Conservation (phyloP, 805 yeast species). For the Saccharomycopsis oosterbeekiorum region DNA sequence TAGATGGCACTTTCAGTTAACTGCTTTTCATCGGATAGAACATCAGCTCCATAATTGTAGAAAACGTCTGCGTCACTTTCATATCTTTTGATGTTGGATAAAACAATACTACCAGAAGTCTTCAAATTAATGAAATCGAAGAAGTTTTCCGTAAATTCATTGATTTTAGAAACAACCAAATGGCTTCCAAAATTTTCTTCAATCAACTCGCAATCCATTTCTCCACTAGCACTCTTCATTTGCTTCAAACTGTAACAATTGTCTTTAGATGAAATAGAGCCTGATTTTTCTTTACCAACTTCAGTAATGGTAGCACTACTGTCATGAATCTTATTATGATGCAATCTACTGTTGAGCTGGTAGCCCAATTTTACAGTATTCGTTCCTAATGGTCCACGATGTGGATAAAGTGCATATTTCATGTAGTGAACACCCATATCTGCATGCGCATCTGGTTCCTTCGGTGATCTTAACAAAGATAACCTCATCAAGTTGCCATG, state of each 20-base stretch:
- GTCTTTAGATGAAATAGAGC: background rate
- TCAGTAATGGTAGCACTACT: background rate
- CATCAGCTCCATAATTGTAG: conserved; percentile 27
- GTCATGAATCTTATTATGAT: conserved; percentile 8
- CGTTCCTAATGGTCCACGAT: conserved; percentile 51
- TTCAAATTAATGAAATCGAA: conserved; percentile 16
- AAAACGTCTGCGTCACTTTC: conserved; percentile 64
- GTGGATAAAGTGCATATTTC: conserved; percentile 80
- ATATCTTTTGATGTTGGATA: conserved; percentile 76
- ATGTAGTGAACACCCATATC: conserved; percentile 86
- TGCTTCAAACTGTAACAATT: conserved; percentile 7
- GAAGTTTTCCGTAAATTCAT: conserved; percentile 18
- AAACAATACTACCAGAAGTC: conserved; percentile 37
- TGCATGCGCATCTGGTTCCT: conserved; percentile 89
- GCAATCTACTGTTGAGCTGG: conserved; percentile 57
- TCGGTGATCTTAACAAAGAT: conserved; percentile 80
- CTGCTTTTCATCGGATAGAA: conserved; percentile 2
- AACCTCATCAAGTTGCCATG: conserved; percentile 90
- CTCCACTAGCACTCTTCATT: conserved; percentile 11
- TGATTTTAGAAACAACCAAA: conserved; percentile 24
- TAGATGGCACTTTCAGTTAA: background rate
- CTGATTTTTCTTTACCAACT: background rate
- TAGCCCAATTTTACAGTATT: conserved; percentile 67
- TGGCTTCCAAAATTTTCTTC: conserved; percentile 21
- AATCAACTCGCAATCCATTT: conserved; percentile 18